Percentiles rank a stretch among this genome's conserved stretches.
These are phyloP conservation scores for Cetraspora pellucida DNA, from an alignment of 192 early-diverging fungal species.

Conservation along the genomic window DNA sequence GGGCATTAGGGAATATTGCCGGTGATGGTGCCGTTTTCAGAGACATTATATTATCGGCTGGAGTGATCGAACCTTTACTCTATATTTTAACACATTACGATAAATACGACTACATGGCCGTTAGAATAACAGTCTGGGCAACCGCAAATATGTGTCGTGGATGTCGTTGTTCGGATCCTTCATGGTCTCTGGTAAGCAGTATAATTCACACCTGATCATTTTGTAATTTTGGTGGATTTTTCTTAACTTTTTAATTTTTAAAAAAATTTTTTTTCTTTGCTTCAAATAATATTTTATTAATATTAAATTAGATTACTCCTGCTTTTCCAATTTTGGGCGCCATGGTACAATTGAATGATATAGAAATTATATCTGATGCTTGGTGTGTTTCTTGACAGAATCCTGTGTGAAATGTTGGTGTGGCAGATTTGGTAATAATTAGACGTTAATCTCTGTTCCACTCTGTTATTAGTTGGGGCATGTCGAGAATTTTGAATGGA, in stretches of 20 bases:
- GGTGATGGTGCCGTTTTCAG: slow-evolving; percentile 20
- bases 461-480: slow-evolving; percentile 5
- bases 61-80: slow-evolving; percentile 19
- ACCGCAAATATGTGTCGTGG: slow-evolving; percentile 28
- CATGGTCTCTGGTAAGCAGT: slow-evolving; percentile 9
- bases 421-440: too few species aligned
- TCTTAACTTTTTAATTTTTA: not conserved
- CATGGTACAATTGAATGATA: slow-evolving; percentile 16
- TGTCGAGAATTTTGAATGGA: slow-evolving; percentile 27
- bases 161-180: slow-evolving; percentile 22
- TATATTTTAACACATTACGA: slow-evolving; percentile 18
- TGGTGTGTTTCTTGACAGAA: not conserved
- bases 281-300: not conserved
- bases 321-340: slow-evolving; percentile 14
- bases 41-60: slow-evolving; percentile 22
- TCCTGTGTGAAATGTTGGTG: not conserved
- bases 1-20: slow-evolving; percentile 21
- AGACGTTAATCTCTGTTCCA: too few species aligned
- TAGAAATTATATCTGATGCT: slow-evolving; percentile 23
- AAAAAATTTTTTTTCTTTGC: not conserved
- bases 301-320: slow-evolving; percentile 14
- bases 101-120: slow-evolving; percentile 22
- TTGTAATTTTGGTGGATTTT: too few species aligned
- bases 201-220: not conserved
- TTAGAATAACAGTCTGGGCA: slow-evolving; percentile 24